phyloP scores from a whole-genome alignment of 306 rosid species.

The Prunus padus region DNA sequence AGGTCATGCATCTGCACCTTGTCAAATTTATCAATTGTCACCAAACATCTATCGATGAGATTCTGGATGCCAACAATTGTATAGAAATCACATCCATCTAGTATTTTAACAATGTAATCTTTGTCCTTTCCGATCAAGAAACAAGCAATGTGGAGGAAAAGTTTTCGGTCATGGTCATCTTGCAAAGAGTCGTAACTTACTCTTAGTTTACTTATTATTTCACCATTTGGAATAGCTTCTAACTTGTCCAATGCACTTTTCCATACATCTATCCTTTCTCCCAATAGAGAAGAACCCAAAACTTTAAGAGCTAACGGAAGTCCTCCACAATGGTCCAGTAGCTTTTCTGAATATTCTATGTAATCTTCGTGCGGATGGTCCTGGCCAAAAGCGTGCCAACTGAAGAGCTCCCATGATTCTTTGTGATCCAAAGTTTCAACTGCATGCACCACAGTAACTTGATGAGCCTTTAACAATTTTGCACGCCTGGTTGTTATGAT shows the following conservation, averaged over 20 bases:
- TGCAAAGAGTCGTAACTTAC: background rate
- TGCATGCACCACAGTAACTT: background rate
- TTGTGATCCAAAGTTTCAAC: background rate
- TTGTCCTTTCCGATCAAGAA: background rate
- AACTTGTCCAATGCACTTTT: background rate
- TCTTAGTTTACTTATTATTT: background rate
- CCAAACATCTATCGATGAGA: background rate
- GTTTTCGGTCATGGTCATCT: background rate
- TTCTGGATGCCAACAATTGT: background rate
- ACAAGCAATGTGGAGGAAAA: conserved; percentile 1
- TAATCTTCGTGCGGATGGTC: background rate
- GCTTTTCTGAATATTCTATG: background rate
- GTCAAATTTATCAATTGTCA: background rate
- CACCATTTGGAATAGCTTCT: background rate
- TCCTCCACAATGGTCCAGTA: background rate
- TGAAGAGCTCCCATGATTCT: background rate
- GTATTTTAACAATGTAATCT: background rate
- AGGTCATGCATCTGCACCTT: background rate
- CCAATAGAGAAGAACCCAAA: background rate
- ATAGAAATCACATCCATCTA: background rate
- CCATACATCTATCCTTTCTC: background rate
- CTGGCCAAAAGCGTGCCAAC: conserved; percentile 2
- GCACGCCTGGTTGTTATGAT: conserved; percentile 1
- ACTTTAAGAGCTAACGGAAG: conserved; percentile 1
- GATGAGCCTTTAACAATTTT: background rate